Base-by-base conservation (phyloP, 1,139 yeast genomes). In the Candida tetrigidarum region DNA sequence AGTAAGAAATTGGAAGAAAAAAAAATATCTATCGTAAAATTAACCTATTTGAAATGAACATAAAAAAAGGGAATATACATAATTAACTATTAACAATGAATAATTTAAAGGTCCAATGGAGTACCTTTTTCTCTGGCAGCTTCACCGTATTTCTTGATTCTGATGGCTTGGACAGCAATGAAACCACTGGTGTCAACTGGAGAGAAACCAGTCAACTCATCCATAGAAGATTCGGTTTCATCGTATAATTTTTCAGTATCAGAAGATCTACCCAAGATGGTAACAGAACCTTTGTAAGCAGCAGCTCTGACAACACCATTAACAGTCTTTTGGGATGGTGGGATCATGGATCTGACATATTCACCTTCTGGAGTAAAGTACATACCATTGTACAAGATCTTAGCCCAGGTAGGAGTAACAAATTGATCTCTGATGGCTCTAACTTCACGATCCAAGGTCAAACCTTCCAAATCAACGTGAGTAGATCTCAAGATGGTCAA, bases 291-390 rank as follows among this genome's bases (percentile, higher is more conserved):
- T 82, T 93, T 93, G 84, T 93, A 93, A 55, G 88, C 84, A 66
- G 92, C 80, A 52, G 92, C 86, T 78, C 98, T 87, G 58, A 93
- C 99, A 57, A 84, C 86, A 74, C 99, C 99, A 66, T 93, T 93
- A 60, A 93, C 98, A 45, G 96, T 86, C 59, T 76, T 82, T 76
- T 93, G 99, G 42, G 99, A 92, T 49, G 97, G 97, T 50, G 80
- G 82, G 60, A 93, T 93, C 91, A 91, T 87, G 22, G 93, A 71
- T 76, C 97, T 86, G 63, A 90, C 86, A 67, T 86, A 93, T 72
- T 93, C 98, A 71, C 97, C 90, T 78, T 93, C 98, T 64, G 99
- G 99, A 42, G 97, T 85, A 78, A 90, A 93, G 79, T 92, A 93
- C 80, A 92, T 84, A 71, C 99, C 99, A 68, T 93, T 93, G 83